phyloP scores from a whole-genome alignment of 495 filamentous ascomycete genomes.

The Neurospora hispaniola region DNA sequence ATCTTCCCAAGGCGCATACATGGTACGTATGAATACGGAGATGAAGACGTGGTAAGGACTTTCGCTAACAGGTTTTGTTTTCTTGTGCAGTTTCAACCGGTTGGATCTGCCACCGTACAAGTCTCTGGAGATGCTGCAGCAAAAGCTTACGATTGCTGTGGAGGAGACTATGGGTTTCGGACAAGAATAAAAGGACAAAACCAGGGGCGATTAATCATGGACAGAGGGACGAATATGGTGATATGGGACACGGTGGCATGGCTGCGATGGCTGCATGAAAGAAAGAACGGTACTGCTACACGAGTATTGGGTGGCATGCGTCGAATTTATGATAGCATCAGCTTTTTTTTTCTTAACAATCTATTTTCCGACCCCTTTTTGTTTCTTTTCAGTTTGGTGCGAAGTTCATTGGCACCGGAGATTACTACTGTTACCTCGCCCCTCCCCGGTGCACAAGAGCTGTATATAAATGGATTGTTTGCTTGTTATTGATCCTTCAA shows the following conservation, averaged over 20 bases:
- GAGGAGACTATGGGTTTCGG: slow-evolving; percentile 99
- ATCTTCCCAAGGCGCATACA: slow-evolving; percentile 94
- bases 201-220: not conserved
- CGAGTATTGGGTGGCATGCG: not conserved
- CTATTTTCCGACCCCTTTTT: not conserved
- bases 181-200: slow-evolving; percentile 56
- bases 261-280: not conserved
- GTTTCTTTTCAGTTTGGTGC: not conserved
- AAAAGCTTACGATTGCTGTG: slow-evolving; percentile 89
- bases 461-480: slow-evolving; percentile 3
- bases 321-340: not conserved
- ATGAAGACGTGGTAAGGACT: not conserved
- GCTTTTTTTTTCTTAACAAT: not conserved
- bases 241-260: not conserved
- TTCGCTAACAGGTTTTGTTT: slow-evolving; percentile 20
- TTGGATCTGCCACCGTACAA: slow-evolving; percentile 95
- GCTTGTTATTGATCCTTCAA: not conserved
- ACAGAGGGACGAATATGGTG: not conserved
- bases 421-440: not conserved
- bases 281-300: not conserved
- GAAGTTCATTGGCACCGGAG: not conserved
- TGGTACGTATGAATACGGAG: slow-evolving; percentile 54
- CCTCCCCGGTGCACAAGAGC: not conserved
- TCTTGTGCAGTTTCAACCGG: slow-evolving; percentile 72
- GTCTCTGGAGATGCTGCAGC: slow-evolving; percentile 66